Conservation (phyloP, 495 filamentous ascomycete species). For the Tuber borchii region DNA sequence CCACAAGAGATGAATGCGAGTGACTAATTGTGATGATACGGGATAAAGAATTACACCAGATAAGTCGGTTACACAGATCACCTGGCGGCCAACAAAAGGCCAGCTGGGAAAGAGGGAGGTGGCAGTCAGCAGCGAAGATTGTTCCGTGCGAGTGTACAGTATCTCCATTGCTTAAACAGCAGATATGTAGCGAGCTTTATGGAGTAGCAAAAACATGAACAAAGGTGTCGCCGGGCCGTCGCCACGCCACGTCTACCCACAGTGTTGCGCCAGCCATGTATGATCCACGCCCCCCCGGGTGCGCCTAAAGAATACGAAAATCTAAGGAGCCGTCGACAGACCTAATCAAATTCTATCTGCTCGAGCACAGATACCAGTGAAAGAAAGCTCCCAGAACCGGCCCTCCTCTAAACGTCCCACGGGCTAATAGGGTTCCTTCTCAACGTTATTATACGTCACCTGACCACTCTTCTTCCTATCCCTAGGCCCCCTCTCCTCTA, state of each 20-base stretch:
- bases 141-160: slow-evolving; percentile 65
- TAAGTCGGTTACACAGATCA: slow-evolving; percentile 65
- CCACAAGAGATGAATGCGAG: background rate
- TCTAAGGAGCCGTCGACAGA: background rate
- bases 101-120: slow-evolving; percentile 49
- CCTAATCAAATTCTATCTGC: background rate
- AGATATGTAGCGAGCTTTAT: background rate
- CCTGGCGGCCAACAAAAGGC: slow-evolving; percentile 60
- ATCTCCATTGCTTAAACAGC: slow-evolving; percentile 42
- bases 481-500: slow-evolving; percentile 72
- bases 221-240: background rate
- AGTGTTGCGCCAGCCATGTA: background rate
- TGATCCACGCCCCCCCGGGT: background rate
- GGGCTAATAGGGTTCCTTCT: slow-evolving; percentile 20
- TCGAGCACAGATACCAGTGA: background rate
- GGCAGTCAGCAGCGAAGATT: slow-evolving; percentile 77
- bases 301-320: background rate
- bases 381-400: background rate
- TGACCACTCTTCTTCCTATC: slow-evolving; percentile 30
- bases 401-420: background rate
- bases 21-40: slow-evolving; percentile 42
- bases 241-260: background rate
- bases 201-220: slow-evolving; percentile 2
- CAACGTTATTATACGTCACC: slow-evolving; percentile 22
- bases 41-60: slow-evolving; percentile 51